These are phyloP conservation scores for Parafenestella ontariensis DNA, from an alignment of 2,329 filamentous ascomycete species.

Conservation along the genomic window DNA sequence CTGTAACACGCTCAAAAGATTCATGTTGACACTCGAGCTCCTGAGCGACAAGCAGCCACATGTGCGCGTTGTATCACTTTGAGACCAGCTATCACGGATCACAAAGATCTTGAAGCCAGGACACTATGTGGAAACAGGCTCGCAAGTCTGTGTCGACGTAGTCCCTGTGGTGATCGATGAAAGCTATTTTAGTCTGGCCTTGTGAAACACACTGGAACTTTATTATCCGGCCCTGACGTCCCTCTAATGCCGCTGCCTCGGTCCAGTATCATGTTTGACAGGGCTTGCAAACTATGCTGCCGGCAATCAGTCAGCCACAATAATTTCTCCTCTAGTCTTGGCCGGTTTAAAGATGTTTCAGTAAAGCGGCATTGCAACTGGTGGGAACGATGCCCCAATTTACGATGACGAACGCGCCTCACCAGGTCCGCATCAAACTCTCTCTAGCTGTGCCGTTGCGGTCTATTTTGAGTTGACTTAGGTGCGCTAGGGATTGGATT, in stretches of 20 bases:
- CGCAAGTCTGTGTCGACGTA: neutral
- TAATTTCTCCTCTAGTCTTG: slow-evolving; percentile 10
- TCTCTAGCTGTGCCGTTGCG: slow-evolving; percentile 5
- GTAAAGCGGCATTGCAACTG: neutral
- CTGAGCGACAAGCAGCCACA: neutral
- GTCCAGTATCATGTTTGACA: slow-evolving; percentile 18
- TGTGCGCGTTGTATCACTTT: neutral
- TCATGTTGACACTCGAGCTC: slow-evolving; percentile 6
- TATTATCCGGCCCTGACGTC: slow-evolving; percentile 4
- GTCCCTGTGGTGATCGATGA: neutral
- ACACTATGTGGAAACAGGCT: slow-evolving; percentile 1
- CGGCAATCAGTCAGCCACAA: slow-evolving; percentile 6
- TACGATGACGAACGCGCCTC: neutral
- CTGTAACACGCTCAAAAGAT: neutral
- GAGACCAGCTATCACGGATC: neutral
- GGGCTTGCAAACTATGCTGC: slow-evolving; percentile 13
- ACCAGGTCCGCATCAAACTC: neutral
- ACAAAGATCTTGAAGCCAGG: neutral
- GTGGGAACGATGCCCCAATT: neutral
- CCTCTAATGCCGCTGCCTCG: slow-evolving; percentile 13
- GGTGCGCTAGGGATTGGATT: slow-evolving; percentile 13
- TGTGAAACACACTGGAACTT: neutral
- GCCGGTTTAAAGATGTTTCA: neutral
- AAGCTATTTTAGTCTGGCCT: neutral
- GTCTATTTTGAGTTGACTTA: slow-evolving; percentile 16